Conservation (phyloP, 2,329 filamentous ascomycete species). For the Sclerotinia spermophila region DNA sequence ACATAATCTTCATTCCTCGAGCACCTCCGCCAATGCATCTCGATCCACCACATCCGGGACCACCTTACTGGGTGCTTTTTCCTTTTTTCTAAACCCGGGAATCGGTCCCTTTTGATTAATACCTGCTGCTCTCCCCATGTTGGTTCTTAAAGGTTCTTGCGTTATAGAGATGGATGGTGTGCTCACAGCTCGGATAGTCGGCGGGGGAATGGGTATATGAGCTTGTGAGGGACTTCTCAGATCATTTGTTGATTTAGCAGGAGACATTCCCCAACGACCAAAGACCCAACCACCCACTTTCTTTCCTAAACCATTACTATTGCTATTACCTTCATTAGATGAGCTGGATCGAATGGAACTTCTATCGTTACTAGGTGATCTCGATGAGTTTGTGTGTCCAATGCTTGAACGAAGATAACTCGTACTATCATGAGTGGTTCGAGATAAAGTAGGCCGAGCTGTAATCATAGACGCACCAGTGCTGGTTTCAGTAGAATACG, state of each 20-base stretch:
- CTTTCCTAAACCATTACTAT: conserved; percentile 41
- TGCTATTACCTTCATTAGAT: background rate
- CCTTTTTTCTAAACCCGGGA: conserved; percentile 58
- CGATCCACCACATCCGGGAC: conserved; percentile 31
- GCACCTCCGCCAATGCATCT: conserved; percentile 34
- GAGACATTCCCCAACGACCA: conserved; percentile 57
- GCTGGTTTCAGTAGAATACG: conserved; percentile 50
- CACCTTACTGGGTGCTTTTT: conserved; percentile 35
- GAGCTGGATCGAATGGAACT: conserved; percentile 36
- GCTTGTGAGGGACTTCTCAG: conserved; percentile 18
- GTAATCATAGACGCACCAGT: conserved; percentile 52
- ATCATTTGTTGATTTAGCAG: conserved; percentile 38
- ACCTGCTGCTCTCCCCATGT: conserved; percentile 56
- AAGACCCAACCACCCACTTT: conserved; percentile 64
- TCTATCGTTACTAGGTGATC: conserved; percentile 33
- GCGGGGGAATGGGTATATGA: background rate
- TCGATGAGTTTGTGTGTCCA: conserved; percentile 34
- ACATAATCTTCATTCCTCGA: conserved; percentile 22
- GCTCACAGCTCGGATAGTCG: conserved; percentile 31
- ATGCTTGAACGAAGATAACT: conserved; percentile 56
- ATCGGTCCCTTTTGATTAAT: conserved; percentile 78
- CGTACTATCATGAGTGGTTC: conserved; percentile 48
- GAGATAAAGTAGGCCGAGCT: conserved; percentile 53
- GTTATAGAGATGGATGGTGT: conserved; percentile 33
- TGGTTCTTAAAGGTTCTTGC: conserved; percentile 43